phyloP scores from a whole-genome alignment of 768 basidiomycete genomes.

The Astraeus odoratus region DNA sequence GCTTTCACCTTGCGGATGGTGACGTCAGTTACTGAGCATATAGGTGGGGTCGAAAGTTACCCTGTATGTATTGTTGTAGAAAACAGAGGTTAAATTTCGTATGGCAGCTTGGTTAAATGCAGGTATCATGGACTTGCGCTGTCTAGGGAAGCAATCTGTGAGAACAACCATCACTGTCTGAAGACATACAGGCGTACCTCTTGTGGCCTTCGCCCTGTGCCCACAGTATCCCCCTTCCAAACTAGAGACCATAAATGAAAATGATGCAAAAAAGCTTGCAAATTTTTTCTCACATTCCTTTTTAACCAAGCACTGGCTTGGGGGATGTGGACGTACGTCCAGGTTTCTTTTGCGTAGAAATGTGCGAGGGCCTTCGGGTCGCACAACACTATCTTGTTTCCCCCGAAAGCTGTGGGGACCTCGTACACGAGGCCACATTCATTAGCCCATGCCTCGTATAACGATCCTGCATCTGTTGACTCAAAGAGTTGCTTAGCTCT shows the following conservation, averaged over 20 bases:
- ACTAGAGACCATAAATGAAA: slow-evolving; percentile 6
- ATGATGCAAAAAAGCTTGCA: background rate
- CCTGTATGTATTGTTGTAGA: slow-evolving; percentile 25
- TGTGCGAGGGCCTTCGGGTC: slow-evolving; percentile 45
- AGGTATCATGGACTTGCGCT: slow-evolving; percentile 22
- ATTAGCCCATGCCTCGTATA: slow-evolving; percentile 39
- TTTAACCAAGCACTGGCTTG: slow-evolving; percentile 31
- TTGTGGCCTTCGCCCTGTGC: slow-evolving; percentile 39
- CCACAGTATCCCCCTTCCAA: slow-evolving; percentile 33
- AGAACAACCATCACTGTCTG: background rate
- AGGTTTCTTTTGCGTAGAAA: slow-evolving; percentile 44
- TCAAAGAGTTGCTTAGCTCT: slow-evolving; percentile 21
- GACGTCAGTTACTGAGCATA: slow-evolving; percentile 5
- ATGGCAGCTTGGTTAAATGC: slow-evolving; percentile 22
- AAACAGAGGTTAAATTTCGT: slow-evolving; percentile 17
- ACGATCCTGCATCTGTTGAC: slow-evolving; percentile 22
- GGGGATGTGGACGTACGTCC: slow-evolving; percentile 34
- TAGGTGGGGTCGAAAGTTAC: slow-evolving; percentile 5
- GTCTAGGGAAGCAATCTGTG: slow-evolving; percentile 11
- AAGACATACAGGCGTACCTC: slow-evolving; percentile 20
- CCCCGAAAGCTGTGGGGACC: slow-evolving; percentile 32
- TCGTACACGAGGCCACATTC: slow-evolving; percentile 39
- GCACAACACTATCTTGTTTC: slow-evolving; percentile 29
- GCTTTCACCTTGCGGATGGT: slow-evolving; percentile 18
- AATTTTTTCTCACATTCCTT: slow-evolving; percentile 15